These are phyloP conservation scores for Myriosclerotinia scirpicola DNA, from an alignment of 2,329 filamentous ascomycete genomes.

Conservation along the genomic window DNA sequence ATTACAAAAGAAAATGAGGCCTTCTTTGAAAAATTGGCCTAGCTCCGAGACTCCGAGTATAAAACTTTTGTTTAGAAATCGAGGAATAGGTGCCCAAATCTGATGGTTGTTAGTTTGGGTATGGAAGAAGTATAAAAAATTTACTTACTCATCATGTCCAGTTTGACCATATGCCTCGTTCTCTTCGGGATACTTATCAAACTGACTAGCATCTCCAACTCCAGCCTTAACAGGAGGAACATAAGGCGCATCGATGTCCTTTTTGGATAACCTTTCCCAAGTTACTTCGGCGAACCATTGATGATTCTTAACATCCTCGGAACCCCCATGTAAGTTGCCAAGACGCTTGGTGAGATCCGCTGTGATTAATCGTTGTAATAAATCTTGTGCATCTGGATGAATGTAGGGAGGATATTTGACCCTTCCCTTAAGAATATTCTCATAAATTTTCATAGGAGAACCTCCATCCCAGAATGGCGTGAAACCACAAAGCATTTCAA, in stretches of 20 bases:
- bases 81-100: slow-evolving; percentile 32
- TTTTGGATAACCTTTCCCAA: slow-evolving; percentile 90
- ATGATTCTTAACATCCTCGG: slow-evolving; percentile 91
- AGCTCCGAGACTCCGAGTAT: slow-evolving; percentile 10
- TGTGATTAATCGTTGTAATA: slow-evolving; percentile 91
- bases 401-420: slow-evolving; percentile 98
- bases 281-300: slow-evolving; percentile 97
- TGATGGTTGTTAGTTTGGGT: slow-evolving; percentile 23
- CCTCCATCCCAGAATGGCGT: slow-evolving; percentile 99
- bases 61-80: slow-evolving; percentile 27
- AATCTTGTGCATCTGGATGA: slow-evolving; percentile 88
- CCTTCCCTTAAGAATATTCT: slow-evolving; percentile 94
- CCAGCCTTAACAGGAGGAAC: slow-evolving; percentile 94
- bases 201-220: slow-evolving; percentile 92
- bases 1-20: slow-evolving; percentile 22
- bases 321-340: slow-evolving; percentile 88
- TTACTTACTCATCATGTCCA: slow-evolving; percentile 81
- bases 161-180: slow-evolving; percentile 82
- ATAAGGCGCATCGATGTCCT: slow-evolving; percentile 98
- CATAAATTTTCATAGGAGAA: slow-evolving; percentile 98
- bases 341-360: slow-evolving; percentile 91
- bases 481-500: slow-evolving; percentile 99
- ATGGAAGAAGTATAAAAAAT: slow-evolving; percentile 36
- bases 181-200: slow-evolving; percentile 97
- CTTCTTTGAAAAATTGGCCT: slow-evolving; percentile 6